These are phyloP conservation scores for Venturia nashicola DNA, from an alignment of 2,329 filamentous ascomycete genomes.

Conservation along the genomic window DNA sequence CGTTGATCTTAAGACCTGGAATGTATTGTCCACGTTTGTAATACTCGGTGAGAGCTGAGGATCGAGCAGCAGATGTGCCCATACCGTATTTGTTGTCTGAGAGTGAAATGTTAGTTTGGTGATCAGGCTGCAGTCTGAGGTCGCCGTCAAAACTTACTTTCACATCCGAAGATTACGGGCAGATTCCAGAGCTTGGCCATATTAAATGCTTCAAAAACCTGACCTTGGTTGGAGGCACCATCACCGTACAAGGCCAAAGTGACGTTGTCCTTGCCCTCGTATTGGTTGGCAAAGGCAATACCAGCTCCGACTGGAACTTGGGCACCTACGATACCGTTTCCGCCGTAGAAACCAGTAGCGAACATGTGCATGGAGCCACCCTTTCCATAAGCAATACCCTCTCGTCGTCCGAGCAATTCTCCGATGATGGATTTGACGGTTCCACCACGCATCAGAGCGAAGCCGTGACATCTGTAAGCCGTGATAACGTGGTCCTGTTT, in stretches of 20 bases:
- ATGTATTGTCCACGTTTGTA: slow-evolving; percentile 99
- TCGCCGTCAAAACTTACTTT: slow-evolving; percentile 55
- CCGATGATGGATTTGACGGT: slow-evolving; percentile 87
- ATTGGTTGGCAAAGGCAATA: slow-evolving; percentile 94
- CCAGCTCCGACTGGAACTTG: slow-evolving; percentile 96
- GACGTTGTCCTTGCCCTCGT: slow-evolving; percentile 74
- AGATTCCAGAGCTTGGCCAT: slow-evolving; percentile 99
- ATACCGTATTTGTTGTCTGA: slow-evolving; percentile 99
- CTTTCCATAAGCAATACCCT: slow-evolving; percentile 97
- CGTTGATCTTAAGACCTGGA: slow-evolving; percentile 97
- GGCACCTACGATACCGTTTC: slow-evolving; percentile 97
- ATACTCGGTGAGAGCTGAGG: slow-evolving; percentile 95
- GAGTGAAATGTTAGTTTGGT: not conserved
- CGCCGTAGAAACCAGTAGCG: slow-evolving; percentile 91
- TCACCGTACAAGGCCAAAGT: slow-evolving; percentile 91
- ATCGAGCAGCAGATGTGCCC: slow-evolving; percentile 90
- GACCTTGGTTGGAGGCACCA: slow-evolving; percentile 96
- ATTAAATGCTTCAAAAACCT: slow-evolving; percentile 99
- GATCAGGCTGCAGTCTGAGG: not conserved
- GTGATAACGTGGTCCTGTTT: slow-evolving; percentile 92
- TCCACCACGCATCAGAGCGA: slow-evolving; percentile 90
- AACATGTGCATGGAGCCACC: slow-evolving; percentile 99
- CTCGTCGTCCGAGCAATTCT: slow-evolving; percentile 85
- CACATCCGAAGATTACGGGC: slow-evolving; percentile 89
- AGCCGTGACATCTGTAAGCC: slow-evolving; percentile 97